phyloP scores from a whole-genome alignment of 768 basidiomycete genomes.

The Pleurotus citrinopileatus region DNA sequence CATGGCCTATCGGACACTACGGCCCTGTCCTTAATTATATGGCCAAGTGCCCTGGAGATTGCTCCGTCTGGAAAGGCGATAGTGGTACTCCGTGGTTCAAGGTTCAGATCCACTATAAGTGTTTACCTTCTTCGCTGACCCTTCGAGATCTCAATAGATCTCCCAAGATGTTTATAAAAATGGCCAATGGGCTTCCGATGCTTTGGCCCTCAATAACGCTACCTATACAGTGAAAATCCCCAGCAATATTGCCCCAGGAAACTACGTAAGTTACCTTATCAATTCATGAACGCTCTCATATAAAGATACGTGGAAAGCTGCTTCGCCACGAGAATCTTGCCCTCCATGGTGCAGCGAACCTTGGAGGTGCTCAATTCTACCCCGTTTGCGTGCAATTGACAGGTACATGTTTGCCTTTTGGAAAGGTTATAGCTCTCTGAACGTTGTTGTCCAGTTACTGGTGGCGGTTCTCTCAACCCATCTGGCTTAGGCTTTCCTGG shows the following conservation, averaged over 20 bases:
- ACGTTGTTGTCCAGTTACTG: constrained; percentile 22
- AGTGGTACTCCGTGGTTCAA: constrained; percentile 37
- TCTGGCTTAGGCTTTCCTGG: constrained; percentile 37
- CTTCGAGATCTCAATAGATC: constrained; percentile 25
- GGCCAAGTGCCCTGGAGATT: constrained; percentile 33
- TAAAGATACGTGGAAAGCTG: constrained; percentile 19
- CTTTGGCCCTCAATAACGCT: constrained; percentile 29
- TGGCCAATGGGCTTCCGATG: constrained; percentile 35
- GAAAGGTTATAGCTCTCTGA: neutral
- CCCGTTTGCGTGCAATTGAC: constrained; percentile 36
- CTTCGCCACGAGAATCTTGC: constrained; percentile 39
- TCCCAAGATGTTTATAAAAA: constrained; percentile 32
- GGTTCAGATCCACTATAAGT: constrained; percentile 14
- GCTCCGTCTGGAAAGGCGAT: constrained; percentile 33
- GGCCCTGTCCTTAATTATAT: constrained; percentile 39
- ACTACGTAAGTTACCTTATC: constrained; percentile 24
- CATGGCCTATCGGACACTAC: constrained; percentile 36
- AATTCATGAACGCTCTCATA: neutral
- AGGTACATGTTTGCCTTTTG: constrained; percentile 14
- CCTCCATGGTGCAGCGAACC: constrained; percentile 28
- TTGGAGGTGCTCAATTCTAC: constrained; percentile 37
- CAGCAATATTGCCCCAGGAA: constrained; percentile 32
- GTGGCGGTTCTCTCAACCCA: constrained; percentile 31
- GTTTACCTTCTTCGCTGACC: neutral
- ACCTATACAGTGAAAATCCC: constrained; percentile 34